phyloP scores from a whole-genome alignment of 352 stramenopile genomes.

The Pythium biforme region DNA sequence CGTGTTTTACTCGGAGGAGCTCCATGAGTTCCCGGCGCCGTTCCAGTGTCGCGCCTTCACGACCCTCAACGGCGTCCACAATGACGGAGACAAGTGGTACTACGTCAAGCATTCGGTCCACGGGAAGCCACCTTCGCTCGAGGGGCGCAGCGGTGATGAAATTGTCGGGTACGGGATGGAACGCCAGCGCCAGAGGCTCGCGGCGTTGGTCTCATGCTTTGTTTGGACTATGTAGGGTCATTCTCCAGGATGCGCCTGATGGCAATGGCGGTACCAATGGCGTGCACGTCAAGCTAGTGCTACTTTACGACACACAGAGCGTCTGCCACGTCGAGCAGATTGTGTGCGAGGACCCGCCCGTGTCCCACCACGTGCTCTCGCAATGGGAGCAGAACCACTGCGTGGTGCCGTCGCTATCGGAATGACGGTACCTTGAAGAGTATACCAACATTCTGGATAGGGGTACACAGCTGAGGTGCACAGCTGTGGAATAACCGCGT shows the following conservation, averaged over 20 bases:
- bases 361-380: slow-evolving; percentile 10
- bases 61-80: slow-evolving; percentile 19
- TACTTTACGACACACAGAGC: slow-evolving; percentile 18
- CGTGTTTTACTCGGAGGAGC: slow-evolving; percentile 21
- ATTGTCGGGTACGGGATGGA: slow-evolving; percentile 23
- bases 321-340: slow-evolving; percentile 16
- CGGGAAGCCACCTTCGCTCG: not conserved
- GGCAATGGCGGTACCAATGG: slow-evolving; percentile 2
- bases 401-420: not conserved
- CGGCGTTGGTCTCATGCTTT: too few species aligned
- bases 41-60: slow-evolving; percentile 19
- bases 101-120: slow-evolving; percentile 27
- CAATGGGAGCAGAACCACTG: slow-evolving; percentile 17
- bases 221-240: slow-evolving; percentile 1
- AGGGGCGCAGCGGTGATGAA: not conserved
- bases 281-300: slow-evolving; percentile 14
- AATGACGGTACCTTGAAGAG: slow-evolving; percentile 1
- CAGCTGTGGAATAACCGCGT: too few species aligned
- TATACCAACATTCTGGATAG: not conserved
- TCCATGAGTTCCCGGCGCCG: slow-evolving; percentile 20
- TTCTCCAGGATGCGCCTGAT: slow-evolving; percentile 9
- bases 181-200: too few species aligned
- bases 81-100: not conserved
- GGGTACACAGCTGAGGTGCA: too few species aligned
- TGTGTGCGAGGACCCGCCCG: slow-evolving; percentile 10